Percentiles rank a stretch among this genome's conserved stretches.
Conservation (phyloP, 163 green algal genomes). For the Volvox carteri region DNA sequence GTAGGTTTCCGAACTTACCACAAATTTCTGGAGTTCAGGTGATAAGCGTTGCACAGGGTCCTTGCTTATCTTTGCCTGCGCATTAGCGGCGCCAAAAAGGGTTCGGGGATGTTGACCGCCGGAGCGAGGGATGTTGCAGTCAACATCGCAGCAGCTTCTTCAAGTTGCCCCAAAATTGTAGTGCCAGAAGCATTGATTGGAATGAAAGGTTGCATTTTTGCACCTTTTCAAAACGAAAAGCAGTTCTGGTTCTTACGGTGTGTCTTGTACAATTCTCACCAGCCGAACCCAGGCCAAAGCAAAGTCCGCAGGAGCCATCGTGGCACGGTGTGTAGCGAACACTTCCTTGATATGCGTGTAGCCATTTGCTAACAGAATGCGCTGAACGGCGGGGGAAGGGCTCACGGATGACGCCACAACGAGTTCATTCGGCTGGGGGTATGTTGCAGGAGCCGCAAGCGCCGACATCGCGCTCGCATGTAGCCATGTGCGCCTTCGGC, state of each 20-base stretch:
- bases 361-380: background rate
- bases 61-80: slow-evolving; percentile 45
- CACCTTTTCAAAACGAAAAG: too few species aligned
- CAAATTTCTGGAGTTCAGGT: slow-evolving; percentile 50
- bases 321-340: background rate
- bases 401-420: background rate
- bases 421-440: background rate
- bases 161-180: too few species aligned
- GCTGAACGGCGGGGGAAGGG: background rate
- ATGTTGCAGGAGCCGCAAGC: background rate
- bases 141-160: too few species aligned
- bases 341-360: slow-evolving; percentile 6
- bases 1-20: too few species aligned
- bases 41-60: background rate
- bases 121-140: too few species aligned
- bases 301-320: background rate
- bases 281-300: slow-evolving; percentile 16
- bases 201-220: too few species aligned
- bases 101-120: too few species aligned
- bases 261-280: background rate
- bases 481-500: background rate
- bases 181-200: too few species aligned
- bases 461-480: background rate
- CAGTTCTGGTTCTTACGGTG: too few species aligned
- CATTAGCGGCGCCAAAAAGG: too few species aligned